phyloP scores from a whole-genome alignment of 129 eudicot genomes.

The Cynara cardunculus region DNA sequence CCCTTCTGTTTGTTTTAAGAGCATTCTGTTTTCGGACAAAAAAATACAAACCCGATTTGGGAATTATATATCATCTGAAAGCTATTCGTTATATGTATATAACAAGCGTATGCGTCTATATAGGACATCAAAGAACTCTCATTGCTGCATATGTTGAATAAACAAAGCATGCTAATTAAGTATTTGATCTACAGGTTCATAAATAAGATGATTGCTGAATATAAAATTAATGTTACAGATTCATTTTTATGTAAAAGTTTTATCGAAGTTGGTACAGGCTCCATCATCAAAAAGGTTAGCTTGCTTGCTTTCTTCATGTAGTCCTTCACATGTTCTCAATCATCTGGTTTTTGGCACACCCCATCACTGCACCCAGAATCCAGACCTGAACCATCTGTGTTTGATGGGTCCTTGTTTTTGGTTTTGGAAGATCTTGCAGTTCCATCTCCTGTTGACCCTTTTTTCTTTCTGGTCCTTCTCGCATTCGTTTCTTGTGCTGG shows the following conservation, averaged over 20 bases:
- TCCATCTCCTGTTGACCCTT: constrained; percentile 17
- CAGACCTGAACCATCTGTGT: constrained; percentile 6
- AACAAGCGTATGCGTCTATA: not conserved
- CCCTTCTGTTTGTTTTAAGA: no score
- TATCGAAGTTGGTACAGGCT: constrained; percentile 17
- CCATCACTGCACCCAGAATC: constrained; percentile 29
- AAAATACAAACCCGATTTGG: no score
- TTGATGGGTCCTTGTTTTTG: constrained; percentile 29
- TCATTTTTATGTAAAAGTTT: constrained; percentile 4
- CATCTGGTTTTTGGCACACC: constrained; percentile 19
- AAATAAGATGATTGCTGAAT: constrained; percentile 23
- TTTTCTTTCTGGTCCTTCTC: constrained; percentile 27
- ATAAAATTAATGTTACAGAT: constrained; percentile 25
- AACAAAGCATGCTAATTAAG: constrained; percentile 17
- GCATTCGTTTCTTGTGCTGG: constrained; percentile 24
- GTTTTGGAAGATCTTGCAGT: constrained; percentile 28
- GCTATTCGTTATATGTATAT: no score
- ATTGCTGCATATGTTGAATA: constrained; percentile 21
- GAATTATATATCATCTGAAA: no score
- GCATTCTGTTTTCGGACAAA: no score
- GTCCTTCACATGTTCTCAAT: not conserved
- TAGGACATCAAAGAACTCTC: constrained; percentile 5
- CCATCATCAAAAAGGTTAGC: not conserved
- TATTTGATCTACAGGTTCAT: constrained; percentile 20
- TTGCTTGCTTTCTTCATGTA: not conserved